These are phyloP conservation scores for Penicillium antarcticum DNA, from an alignment of 495 filamentous ascomycete species.

Conservation along the genomic window DNA sequence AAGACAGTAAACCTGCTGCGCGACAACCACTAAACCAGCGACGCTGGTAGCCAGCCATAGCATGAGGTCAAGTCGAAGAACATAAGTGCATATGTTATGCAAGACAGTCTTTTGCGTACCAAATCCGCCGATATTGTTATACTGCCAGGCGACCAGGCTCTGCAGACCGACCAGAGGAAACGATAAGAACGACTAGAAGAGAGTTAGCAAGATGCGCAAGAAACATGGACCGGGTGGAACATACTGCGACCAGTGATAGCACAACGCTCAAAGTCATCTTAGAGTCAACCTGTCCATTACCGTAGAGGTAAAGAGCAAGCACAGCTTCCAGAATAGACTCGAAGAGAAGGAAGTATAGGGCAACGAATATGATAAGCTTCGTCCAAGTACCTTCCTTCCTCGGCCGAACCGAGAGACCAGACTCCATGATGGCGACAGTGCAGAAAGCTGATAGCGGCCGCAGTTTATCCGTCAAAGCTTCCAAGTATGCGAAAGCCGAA, in stretches of 20 bases:
- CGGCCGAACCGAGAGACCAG: constrained; percentile 16
- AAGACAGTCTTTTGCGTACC: constrained; percentile 33
- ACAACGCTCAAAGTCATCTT: constrained; percentile 44
- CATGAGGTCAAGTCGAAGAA: constrained; percentile 34
- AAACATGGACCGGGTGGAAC: background rate
- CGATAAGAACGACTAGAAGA: constrained; percentile 34
- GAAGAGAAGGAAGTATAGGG: constrained; percentile 38
- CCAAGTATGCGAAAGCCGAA: background rate
- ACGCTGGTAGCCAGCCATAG: constrained; percentile 42
- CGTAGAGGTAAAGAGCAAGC: constrained; percentile 39
- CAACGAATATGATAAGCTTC: constrained; percentile 39
- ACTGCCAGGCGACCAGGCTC: constrained; percentile 45
- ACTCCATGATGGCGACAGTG: constrained; percentile 23
- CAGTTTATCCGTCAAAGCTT: background rate
- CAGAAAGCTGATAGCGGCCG: background rate
- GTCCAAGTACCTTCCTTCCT: constrained; percentile 38
- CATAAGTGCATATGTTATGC: constrained; percentile 37
- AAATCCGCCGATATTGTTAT: constrained; percentile 38
- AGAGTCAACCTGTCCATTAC: constrained; percentile 32
- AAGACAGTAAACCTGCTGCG: constrained; percentile 38
- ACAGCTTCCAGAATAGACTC: constrained; percentile 38
- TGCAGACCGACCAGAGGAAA: constrained; percentile 40
- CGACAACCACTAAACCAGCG: constrained; percentile 40
- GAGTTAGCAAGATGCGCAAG: constrained; percentile 1
- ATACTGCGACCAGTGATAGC: constrained; percentile 36